phyloP scores from a whole-genome alignment of 176 grass and related monocot species.

The Aegilops speltoides region DNA sequence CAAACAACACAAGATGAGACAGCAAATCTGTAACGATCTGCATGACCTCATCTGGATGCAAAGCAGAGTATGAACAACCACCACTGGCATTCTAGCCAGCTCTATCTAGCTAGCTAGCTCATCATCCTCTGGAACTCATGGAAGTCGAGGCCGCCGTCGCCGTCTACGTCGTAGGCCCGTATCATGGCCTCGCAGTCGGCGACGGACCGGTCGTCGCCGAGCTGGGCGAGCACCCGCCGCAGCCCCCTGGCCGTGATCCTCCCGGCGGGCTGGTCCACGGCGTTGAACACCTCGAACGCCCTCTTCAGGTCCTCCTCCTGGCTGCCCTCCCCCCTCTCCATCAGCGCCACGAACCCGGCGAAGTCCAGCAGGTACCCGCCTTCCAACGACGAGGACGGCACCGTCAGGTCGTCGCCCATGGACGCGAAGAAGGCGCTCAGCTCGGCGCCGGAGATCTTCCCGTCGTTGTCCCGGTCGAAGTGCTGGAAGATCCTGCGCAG shows the following conservation, averaged over 20 bases:
- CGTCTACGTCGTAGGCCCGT: constrained; percentile 78
- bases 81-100: background rate
- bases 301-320: constrained; percentile 71
- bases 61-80: constrained; percentile 34
- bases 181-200: constrained; percentile 87
- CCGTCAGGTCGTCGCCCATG: constrained; percentile 70
- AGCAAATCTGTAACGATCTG: constrained; percentile 21
- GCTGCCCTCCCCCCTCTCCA: constrained; percentile 59
- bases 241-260: constrained; percentile 80
- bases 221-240: constrained; percentile 71
- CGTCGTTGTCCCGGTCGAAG: constrained; percentile 80
- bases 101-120: constrained; percentile 44
- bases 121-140: constrained; percentile 92
- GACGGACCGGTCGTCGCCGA: constrained; percentile 76
- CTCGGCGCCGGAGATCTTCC: constrained; percentile 75
- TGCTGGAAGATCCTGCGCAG: constrained; percentile 78
- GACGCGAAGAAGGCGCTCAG: constrained; percentile 68
- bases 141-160: constrained; percentile 90
- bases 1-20: constrained; percentile 49
- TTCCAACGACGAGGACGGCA: constrained; percentile 28
- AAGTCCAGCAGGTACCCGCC: constrained; percentile 65
- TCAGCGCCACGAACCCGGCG: constrained; percentile 70
- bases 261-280: constrained; percentile 58
- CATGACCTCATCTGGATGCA: constrained; percentile 54
- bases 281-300: constrained; percentile 93